A percentile compares a stretch with the other conserved stretches of the same genome.
phyloP scores from a whole-genome alignment of 1,139 yeast genomes.

The Yamadazyma membranifaciens region DNA sequence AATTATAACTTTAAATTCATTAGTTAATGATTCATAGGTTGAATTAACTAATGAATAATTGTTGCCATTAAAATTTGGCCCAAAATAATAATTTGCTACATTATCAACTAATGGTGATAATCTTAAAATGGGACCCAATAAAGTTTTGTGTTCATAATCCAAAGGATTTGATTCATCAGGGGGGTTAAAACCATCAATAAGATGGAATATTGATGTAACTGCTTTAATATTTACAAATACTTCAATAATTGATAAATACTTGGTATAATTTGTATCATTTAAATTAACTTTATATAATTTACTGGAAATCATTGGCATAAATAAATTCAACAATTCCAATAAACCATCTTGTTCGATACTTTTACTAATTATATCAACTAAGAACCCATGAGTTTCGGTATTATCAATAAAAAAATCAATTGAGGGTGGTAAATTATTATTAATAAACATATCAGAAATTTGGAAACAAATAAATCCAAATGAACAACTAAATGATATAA shows the following conservation, averaged over 20 bases:
- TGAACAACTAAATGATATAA: constrained; percentile 55
- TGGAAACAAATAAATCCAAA: constrained; percentile 72
- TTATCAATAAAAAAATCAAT: constrained; percentile 29
- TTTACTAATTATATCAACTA: constrained; percentile 55
- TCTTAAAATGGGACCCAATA: constrained; percentile 75
- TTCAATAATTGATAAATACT: constrained; percentile 55
- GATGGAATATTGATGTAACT: constrained; percentile 61
- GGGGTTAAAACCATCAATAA: constrained; percentile 55
- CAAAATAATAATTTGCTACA: constrained; percentile 45
- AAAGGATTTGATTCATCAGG: constrained; percentile 39
- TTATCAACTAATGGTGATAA: constrained; percentile 64
- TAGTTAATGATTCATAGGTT: constrained; percentile 55
- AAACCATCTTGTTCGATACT: constrained; percentile 67
- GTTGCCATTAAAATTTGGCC: constrained; percentile 37
- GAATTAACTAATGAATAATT: constrained; percentile 44
- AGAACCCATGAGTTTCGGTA: constrained; percentile 46
- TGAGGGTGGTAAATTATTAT: constrained; percentile 31
- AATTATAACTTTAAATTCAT: constrained; percentile 55
- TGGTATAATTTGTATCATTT: constrained; percentile 50
- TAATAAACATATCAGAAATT: constrained; percentile 63
- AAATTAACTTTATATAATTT: constrained; percentile 28
- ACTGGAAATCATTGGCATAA: constrained; percentile 49
- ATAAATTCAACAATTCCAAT: constrained; percentile 55
- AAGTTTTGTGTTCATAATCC: constrained; percentile 57
- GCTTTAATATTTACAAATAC: constrained; percentile 58